A percentile compares a stretch with the other conserved stretches of the same genome.
Conservation (phyloP, 164 flowering plant species). For the Umbellularia californica region DNA sequence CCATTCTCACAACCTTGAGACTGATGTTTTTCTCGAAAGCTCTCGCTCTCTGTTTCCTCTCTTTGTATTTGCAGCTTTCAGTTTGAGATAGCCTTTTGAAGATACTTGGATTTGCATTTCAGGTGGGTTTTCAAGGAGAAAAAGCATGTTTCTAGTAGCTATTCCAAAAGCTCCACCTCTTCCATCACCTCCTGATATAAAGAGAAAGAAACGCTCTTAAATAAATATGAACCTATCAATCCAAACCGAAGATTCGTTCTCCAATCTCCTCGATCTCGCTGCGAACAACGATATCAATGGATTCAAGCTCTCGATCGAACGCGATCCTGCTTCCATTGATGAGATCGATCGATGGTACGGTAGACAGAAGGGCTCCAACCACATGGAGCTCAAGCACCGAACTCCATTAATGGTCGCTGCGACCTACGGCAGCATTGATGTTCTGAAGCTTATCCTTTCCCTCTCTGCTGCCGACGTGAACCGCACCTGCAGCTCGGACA, state of each 20-base stretch:
- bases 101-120: slow-evolving; percentile 11
- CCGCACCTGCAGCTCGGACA: slow-evolving; percentile 53
- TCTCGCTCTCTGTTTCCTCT: too few relatives aligned
- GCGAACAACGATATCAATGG: slow-evolving; percentile 77
- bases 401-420: slow-evolving; percentile 98
- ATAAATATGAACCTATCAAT: slow-evolving; percentile 51
- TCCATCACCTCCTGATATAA: slow-evolving; percentile 6
- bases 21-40: too few relatives aligned
- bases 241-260: slow-evolving; percentile 64
- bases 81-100: too few relatives aligned
- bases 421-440: slow-evolving; percentile 82
- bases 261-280: slow-evolving; percentile 79
- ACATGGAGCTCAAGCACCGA: slow-evolving; percentile 72
- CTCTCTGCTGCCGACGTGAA: slow-evolving; percentile 56
- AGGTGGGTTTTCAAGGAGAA: slow-evolving; percentile 16
- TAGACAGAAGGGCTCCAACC: slow-evolving; percentile 72
- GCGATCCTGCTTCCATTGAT: slow-evolving; percentile 54
- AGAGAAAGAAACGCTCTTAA: slow-evolving; percentile 12
- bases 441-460: slow-evolving; percentile 58
- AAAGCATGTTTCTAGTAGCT: too few relatives aligned
- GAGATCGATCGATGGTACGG: slow-evolving; percentile 87
- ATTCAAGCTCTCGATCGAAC: slow-evolving; percentile 46
- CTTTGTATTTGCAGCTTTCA: too few relatives aligned
- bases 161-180: slow-evolving; percentile 1
- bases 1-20: too few relatives aligned